Percentiles rank a stretch among this genome's conserved stretches.
Conservation (phyloP, 164 flowering plant species). For the Litsea cubeba region DNA sequence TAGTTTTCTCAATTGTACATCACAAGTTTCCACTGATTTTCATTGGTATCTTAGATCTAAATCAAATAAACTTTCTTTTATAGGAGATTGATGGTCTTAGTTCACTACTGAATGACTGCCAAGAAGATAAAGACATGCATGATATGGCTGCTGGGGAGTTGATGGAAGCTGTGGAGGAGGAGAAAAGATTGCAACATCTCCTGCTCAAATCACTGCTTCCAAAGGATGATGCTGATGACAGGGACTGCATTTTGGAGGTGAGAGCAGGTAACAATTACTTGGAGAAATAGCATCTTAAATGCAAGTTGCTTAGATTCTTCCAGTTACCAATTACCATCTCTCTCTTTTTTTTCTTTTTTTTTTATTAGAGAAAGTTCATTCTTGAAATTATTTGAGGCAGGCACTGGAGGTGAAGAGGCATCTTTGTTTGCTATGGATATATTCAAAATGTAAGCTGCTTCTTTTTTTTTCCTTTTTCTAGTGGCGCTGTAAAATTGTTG, state of each 20-base stretch:
- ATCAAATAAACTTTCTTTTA: constrained; percentile 5
- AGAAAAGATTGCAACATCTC: constrained; percentile 53
- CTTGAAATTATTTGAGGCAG: constrained; percentile 29
- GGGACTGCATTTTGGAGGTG: constrained; percentile 94
- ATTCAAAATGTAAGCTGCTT: constrained; percentile 68
- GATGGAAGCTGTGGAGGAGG: constrained; percentile 55
- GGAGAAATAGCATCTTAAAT: neutral
- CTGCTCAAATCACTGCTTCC: constrained; percentile 79
- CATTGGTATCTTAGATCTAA: neutral
- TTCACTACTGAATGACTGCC: constrained; percentile 52
- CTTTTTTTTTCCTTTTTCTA: neutral
- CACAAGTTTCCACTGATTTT: too few relatives aligned
- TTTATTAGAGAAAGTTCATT: neutral
- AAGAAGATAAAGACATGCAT: constrained; percentile 77
- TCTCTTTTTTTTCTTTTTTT: too few relatives aligned
- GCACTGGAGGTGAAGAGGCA: constrained; percentile 99
- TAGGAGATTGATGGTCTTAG: constrained; percentile 79
- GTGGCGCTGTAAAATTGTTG: neutral
- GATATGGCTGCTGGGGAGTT: constrained; percentile 73
- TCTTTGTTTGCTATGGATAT: constrained; percentile 95
- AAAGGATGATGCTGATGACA: constrained; percentile 96
- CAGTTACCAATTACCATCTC: neutral
- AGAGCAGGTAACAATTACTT: constrained; percentile 75
- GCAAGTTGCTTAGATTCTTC: neutral
- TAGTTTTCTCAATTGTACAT: too few relatives aligned